Conservation (phyloP, 2,329 filamentous ascomycete species). For the Dichotomopilus funicola region DNA sequence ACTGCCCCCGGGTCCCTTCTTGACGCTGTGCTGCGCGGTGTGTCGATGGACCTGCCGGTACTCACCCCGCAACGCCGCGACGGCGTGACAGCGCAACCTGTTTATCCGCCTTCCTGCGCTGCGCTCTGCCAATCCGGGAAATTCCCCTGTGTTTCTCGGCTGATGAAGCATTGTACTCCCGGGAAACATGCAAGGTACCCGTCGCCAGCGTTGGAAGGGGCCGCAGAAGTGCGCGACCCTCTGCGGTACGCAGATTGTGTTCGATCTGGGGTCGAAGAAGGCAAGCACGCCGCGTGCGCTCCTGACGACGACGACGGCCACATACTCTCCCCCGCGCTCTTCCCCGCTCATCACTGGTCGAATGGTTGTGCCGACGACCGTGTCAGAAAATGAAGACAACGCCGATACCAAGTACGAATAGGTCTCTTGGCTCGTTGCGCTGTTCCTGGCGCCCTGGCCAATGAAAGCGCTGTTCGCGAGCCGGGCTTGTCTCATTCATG, state of each 20-base stretch:
- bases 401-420: too few relatives aligned
- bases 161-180: constrained; percentile 15
- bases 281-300: not conserved
- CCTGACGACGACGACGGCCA: not conserved
- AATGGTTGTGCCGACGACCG: too few relatives aligned
- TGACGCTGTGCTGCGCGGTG: not conserved
- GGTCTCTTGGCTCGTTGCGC: too few relatives aligned
- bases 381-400: too few relatives aligned
- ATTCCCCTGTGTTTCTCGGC: constrained; percentile 17
- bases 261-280: not conserved
- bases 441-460: constrained; percentile 7
- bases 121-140: constrained; percentile 1
- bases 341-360: not conserved
- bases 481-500: constrained; percentile 5
- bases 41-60: not conserved
- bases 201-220: constrained; percentile 3
- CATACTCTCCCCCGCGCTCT: not conserved
- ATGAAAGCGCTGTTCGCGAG: constrained; percentile 8
- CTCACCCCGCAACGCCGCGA: constrained; percentile 10
- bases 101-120: constrained; percentile 19
- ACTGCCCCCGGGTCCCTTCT: not conserved
- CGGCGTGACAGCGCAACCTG: not conserved
- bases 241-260: not conserved
- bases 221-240: not conserved
- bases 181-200: constrained; percentile 24